phyloP scores from a whole-genome alignment of 179 eudicot genomes.

The Patellifolia procumbens region DNA sequence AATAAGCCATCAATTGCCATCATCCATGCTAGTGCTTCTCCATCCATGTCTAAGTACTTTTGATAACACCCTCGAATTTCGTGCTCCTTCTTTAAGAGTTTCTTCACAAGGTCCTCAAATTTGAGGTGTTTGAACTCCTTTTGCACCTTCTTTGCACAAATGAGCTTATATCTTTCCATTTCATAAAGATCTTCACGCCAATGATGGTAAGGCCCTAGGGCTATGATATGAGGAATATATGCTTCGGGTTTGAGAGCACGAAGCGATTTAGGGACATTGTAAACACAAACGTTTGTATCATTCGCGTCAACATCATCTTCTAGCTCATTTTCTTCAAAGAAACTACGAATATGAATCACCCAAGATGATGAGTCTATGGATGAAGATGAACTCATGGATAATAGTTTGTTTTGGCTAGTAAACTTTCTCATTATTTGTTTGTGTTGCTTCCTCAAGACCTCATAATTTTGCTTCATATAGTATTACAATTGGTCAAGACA shows the following conservation, averaged over 20 bases:
- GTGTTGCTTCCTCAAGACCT: not conserved
- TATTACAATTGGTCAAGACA: not conserved
- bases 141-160: not conserved
- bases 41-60: not conserved
- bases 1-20: conserved; percentile 6
- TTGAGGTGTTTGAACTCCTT: conserved; percentile 3
- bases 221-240: conserved; percentile 8
- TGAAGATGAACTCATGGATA: not conserved
- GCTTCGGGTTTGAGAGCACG: not conserved
- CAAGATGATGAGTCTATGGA: conserved; percentile 17
- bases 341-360: conserved; percentile 17
- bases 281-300: not conserved
- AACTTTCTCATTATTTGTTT: conserved; percentile 1
- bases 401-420: not conserved
- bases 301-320: conserved; percentile 6
- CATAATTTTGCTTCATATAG: not conserved
- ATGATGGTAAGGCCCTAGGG: conserved; percentile 11
- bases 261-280: conserved; percentile 2
- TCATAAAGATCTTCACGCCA: conserved; percentile 2
- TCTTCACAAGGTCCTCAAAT: conserved; percentile 7
- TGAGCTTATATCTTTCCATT: not conserved
- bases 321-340: conserved; percentile 9
- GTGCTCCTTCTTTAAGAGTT: not conserved
- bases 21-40: conserved; percentile 6
- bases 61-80: conserved; percentile 2